Base-by-base conservation (phyloP, 2,329 filamentous ascomycete species). In the Sporothrix globosa region DNA sequence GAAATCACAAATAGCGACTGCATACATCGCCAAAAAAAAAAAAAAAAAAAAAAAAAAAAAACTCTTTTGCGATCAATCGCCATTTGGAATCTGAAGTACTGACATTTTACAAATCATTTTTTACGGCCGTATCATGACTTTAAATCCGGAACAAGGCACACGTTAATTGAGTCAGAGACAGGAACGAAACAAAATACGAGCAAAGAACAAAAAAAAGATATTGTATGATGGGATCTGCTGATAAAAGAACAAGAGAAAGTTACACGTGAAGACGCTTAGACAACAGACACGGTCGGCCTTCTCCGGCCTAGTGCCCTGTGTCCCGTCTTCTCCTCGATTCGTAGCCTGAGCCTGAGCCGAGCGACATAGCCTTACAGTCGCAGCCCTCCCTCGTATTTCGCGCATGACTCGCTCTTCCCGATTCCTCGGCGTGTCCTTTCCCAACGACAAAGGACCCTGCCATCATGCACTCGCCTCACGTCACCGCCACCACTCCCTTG, bases 161-260 rank as follows among this genome's bases (percentile, higher is more conserved):
- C 4, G 34, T 34, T 7, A 6, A 34, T 9, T 9, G 52, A 34
- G 34, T 34, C 5, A 6, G 6, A 34, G 34, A 34, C 34, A 34
- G 48, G 10, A 19, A 50, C 17, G 48, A 50, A 48, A 17, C 14
- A 48, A 46, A 48, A 6, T 6, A 48, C 13, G 34, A 34, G 11
- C 3, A 19, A 48, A 48, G 3, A 24, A 39, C 54, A 41, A 39
- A 9, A 61, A 46, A 11, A 46, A 46, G 2, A 27, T 46, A 14
- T 39, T 39, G 58, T 63, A 27, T 63, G 39, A 27, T 46, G 58
- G 58, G 39, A 63, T 10, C 58, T 46, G 58, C 19, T 63, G 39
- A 63, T 63, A 27, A 27, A 46, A 46, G 21, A 61, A 60, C 58
- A 61, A 46, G n/a, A 60, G 10, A 10, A 46, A 58, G 21, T 46